Evolutionary conservation across 768 basidiomycete species (phyloP), one percentile per base, ranked within the genome.

Genomic region (Lentinus brumalis): DNA sequence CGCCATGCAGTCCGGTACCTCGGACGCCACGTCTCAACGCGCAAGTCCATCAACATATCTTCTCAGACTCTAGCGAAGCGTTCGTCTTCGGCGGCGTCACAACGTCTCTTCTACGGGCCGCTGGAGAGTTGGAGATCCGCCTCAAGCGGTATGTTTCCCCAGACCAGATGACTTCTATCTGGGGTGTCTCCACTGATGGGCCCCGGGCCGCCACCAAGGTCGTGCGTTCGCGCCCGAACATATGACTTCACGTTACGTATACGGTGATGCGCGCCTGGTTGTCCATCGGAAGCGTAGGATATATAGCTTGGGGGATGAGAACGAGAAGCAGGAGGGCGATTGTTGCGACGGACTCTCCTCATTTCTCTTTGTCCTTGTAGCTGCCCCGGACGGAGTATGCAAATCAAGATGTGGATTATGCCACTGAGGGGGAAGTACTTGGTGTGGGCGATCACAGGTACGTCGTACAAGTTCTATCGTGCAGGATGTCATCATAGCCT

Each of bases 361-460:
- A 26, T 26, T 26, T 26, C 21, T 26, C 21, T 26, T 1, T 26
- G 21, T 26, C 21, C 21, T 26, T 26, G 21, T 35, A 16, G 16
- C 5, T 39, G 21, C 45, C 18, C 55, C 7, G 12, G 44, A 8
- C 26, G 16, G 9, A n/a, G 45, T 11, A 40, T 21, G 38, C 9
- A 41, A 40, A 30, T 46, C 59, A 66, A 29, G 21, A 78, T 78
- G 75, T 76, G 76, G 76, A 71, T 71, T 26, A 57, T 73, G 49
- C 74, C 74, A 41, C 57, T 77, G 50, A 69, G 71, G 63, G 76
- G 76, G 35, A 77, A 75, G 61, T 67, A 69, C 51, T 67, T 78
- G 66, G 75, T 77, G 4, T 77, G 75, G 75, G 76, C 75, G 3
- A 77, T 77, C 35, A 75, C 76, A 57, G 75, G 77, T 76, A 49